Percentiles rank a stretch among this genome's conserved stretches.
Evolutionary conservation across 768 basidiomycete species (phyloP).

Genomic region (Gloeophyllum trabeum): DNA sequence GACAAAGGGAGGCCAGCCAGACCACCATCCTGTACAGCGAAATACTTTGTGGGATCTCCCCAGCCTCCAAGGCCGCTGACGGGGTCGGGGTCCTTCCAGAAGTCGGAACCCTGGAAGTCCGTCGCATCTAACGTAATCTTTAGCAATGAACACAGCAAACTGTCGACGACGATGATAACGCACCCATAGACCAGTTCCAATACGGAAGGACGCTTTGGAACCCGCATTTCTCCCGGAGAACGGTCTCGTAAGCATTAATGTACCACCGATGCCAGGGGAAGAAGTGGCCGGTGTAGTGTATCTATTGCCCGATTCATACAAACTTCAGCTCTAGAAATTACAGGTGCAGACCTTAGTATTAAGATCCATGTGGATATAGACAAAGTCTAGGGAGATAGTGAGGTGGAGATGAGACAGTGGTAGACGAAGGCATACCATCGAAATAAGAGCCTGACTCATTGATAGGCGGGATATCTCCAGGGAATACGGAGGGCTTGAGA

Average conservation of each 20-base stretch:
- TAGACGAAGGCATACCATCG: too few relatives aligned
- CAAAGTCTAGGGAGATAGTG: too few relatives aligned
- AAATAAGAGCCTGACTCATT: too few relatives aligned
- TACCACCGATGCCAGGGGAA: constrained; percentile 18
- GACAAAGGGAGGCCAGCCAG: constrained; percentile 15
- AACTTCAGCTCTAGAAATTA: too few relatives aligned
- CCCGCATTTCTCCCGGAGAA: constrained; percentile 13
- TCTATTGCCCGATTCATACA: too few relatives aligned
- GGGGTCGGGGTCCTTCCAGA: constrained; percentile 13
- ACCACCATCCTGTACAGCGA: constrained; percentile 15
- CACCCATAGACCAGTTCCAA: constrained; percentile 19
- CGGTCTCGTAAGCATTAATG: constrained; percentile 9
- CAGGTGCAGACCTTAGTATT: too few relatives aligned
- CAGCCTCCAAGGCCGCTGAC: constrained; percentile 16
- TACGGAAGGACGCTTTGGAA: constrained; percentile 14
- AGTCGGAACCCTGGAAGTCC: constrained; percentile 10
- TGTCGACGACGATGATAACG: not conserved
- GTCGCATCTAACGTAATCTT: constrained; percentile 10
- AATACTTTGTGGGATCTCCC: constrained; percentile 13
- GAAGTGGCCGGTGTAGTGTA: constrained; percentile 13
- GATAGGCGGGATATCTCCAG: too few relatives aligned
- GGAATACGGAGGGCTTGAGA: too few relatives aligned
- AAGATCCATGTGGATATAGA: too few relatives aligned
- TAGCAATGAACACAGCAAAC: not conserved
- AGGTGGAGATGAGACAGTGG: too few relatives aligned